phyloP scores from a whole-genome alignment of 1,139 yeast genomes.

The Kazachstania sp. region DNA sequence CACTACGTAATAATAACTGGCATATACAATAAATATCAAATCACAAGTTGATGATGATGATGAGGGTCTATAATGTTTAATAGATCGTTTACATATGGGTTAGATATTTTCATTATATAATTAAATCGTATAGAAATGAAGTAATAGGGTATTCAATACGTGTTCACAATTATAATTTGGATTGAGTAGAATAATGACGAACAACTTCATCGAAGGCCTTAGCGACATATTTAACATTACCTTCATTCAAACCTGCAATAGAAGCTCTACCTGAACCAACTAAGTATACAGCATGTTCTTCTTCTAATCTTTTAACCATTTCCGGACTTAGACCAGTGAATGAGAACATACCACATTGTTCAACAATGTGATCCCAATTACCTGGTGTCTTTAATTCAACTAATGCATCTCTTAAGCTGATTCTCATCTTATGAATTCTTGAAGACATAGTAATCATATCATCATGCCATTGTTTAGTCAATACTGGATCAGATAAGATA shows the following conservation, averaged over 20 bases:
- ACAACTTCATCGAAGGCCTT: conserved; percentile 77
- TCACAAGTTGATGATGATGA: not conserved
- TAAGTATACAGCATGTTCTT: conserved; percentile 68
- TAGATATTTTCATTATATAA: no score
- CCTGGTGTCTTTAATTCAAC: conserved; percentile 70
- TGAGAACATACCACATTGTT: conserved; percentile 95
- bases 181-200: conserved; percentile 32
- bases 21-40: no score
- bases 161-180: conserved; percentile 5
- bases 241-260: conserved; percentile 83
- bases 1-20: no score
- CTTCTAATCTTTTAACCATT: conserved; percentile 73
- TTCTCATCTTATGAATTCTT: conserved; percentile 74
- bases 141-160: conserved; percentile 4
- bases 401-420: conserved; percentile 51
- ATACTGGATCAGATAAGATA: conserved; percentile 55
- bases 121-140: no score
- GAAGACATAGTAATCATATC: conserved; percentile 86
- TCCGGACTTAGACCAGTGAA: conserved; percentile 77
- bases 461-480: conserved; percentile 71
- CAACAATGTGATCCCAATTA: conserved; percentile 86
- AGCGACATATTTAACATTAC: conserved; percentile 74
- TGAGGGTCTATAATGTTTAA: no score
- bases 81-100: no score
- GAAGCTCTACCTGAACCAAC: conserved; percentile 87